phyloP scores from a whole-genome alignment of 768 basidiomycete species.

The Chalciporus piperatus region DNA sequence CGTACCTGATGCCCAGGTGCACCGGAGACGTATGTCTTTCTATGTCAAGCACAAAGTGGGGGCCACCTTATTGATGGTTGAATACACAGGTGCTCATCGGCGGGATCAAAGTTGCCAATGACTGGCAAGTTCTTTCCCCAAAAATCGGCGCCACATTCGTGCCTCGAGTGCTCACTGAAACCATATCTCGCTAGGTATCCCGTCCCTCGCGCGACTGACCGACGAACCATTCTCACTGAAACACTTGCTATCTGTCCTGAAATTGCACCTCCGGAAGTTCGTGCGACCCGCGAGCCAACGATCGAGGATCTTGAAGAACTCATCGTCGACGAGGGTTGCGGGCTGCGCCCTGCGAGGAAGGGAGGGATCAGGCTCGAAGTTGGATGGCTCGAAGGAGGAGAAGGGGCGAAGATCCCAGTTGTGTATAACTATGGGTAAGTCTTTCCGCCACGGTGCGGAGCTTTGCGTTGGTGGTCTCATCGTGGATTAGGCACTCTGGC shows the following conservation, averaged over 20 bases:
- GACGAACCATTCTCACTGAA: constrained; percentile 53
- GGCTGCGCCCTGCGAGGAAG: constrained; percentile 63
- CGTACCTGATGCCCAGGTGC: constrained; percentile 36
- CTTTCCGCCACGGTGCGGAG: background rate
- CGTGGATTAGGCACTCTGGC: constrained; percentile 50
- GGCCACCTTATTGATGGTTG: background rate
- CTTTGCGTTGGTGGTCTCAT: no score
- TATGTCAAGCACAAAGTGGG: background rate
- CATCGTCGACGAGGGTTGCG: constrained; percentile 53
- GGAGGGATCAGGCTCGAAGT: constrained; percentile 64
- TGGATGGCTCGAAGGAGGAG: constrained; percentile 36
- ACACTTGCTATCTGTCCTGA: constrained; percentile 53
- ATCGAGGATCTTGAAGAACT: constrained; percentile 48
- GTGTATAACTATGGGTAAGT: constrained; percentile 67
- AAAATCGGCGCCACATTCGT: no score
- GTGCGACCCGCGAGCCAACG: constrained; percentile 43
- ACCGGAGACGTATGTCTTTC: constrained; percentile 38
- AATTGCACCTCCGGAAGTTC: constrained; percentile 53
- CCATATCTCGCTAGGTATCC: constrained; percentile 49
- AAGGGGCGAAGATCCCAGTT: constrained; percentile 40
- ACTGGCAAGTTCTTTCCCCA: constrained; percentile 45
- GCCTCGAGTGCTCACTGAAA: background rate
- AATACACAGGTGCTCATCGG: constrained; percentile 50
- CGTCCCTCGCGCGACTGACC: constrained; percentile 58
- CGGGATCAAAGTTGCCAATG: constrained; percentile 54